A percentile compares a stretch with the other conserved stretches of the same genome.
phyloP scores from a whole-genome alignment of 441 rosid genomes.

The Erodium trifolium region DNA sequence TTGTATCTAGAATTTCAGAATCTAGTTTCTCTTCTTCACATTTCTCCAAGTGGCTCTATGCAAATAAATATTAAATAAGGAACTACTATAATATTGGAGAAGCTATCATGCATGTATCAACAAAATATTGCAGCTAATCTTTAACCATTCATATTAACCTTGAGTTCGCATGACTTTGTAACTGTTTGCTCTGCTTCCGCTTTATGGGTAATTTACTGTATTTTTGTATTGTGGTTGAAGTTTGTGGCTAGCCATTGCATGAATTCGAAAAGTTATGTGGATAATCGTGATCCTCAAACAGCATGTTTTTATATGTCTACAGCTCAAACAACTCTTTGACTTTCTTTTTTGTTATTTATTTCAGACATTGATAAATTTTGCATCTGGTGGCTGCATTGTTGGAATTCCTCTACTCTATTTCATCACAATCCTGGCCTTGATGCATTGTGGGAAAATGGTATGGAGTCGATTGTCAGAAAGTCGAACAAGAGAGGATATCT shows the following conservation, averaged over 20 bases:
- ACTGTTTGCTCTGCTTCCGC: no score
- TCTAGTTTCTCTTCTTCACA: neutral
- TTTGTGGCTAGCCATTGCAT: no score
- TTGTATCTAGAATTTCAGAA: neutral
- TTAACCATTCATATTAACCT: neutral
- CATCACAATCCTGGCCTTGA: conserved; percentile 51
- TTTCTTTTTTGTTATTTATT: neutral
- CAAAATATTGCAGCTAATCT: no score
- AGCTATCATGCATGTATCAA: neutral
- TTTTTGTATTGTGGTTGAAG: no score
- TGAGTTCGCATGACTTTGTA: neutral
- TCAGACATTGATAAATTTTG: conserved; percentile 78
- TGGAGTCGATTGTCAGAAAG: conserved; percentile 63
- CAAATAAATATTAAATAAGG: neutral
- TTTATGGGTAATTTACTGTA: no score
- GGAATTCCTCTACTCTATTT: conserved; percentile 77
- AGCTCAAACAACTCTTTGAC: conserved; percentile 10
- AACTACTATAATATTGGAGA: neutral
- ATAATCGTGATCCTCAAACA: no score
- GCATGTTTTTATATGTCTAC: neutral
- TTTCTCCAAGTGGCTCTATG: neutral
- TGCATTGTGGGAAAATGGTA: conserved; percentile 73
- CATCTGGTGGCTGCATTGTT: conserved; percentile 68
- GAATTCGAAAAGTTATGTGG: no score
- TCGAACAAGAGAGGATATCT: conserved; percentile 28